These are phyloP conservation scores for Rhynchosporium secalis DNA, from an alignment of 2,329 filamentous ascomycete genomes.

Conservation along the genomic window DNA sequence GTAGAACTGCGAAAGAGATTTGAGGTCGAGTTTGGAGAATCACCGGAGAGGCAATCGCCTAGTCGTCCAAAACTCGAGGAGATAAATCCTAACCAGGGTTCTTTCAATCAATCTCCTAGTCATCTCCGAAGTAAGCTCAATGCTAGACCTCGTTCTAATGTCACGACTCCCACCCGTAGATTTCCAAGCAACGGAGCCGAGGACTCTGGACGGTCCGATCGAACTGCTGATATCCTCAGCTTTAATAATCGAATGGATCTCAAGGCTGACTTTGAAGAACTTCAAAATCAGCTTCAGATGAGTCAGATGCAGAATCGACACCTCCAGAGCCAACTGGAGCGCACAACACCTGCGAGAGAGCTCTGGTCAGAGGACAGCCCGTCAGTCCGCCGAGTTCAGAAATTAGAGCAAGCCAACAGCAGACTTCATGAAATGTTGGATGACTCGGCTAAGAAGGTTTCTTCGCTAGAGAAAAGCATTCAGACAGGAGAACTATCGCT, in stretches of 20 bases:
- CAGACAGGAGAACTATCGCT: conserved; percentile 84
- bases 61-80: conserved; percentile 80
- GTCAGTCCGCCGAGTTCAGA: conserved; percentile 77
- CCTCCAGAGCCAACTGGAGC: conserved; percentile 82
- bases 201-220: conserved; percentile 82
- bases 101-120: conserved; percentile 72
- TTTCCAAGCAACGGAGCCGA: conserved; percentile 64
- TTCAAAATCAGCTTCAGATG: conserved; percentile 92
- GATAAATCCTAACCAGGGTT: conserved; percentile 79
- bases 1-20: conserved; percentile 74
- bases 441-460: conserved; percentile 90
- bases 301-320: conserved; percentile 95
- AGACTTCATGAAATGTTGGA: conserved; percentile 92
- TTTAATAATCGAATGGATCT: conserved; percentile 90
- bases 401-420: conserved; percentile 89
- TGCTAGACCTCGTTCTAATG: conserved; percentile 65
- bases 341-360: conserved; percentile 62
- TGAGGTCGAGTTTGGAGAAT: conserved; percentile 67
- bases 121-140: conserved; percentile 59
- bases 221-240: conserved; percentile 77
- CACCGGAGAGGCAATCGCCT: conserved; percentile 60
- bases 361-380: conserved; percentile 72
- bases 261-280: conserved; percentile 84
- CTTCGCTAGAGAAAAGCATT: conserved; percentile 81
- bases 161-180: conserved; percentile 75